phyloP scores from a whole-genome alignment of 2,329 filamentous ascomycete genomes.

The Talaromyces sp. region DNA sequence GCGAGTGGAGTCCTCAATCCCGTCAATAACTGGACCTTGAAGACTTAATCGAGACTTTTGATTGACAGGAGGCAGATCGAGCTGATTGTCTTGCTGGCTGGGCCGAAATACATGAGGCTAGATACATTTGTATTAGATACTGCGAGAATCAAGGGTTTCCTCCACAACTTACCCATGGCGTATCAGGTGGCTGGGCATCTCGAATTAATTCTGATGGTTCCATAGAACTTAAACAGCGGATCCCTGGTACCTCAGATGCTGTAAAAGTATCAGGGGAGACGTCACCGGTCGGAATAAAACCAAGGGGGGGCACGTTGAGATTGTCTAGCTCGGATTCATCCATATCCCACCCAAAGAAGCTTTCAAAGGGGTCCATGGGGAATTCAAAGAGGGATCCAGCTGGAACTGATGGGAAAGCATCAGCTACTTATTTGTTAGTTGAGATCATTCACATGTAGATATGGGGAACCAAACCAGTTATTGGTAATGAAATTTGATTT shows the following conservation, averaged over 20 bases:
- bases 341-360: constrained; percentile 14
- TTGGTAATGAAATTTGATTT: not conserved
- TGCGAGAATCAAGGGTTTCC: not conserved
- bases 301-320: constrained; percentile 11
- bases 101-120: constrained; percentile 15
- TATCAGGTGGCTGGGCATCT: constrained; percentile 13
- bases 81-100: constrained; percentile 12
- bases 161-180: constrained; percentile 11
- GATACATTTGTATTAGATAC: not conserved
- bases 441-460: not conserved
- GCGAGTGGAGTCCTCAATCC: constrained; percentile 10
- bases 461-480: not conserved
- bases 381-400: constrained; percentile 13
- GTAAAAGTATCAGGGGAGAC: not conserved
- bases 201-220: constrained; percentile 2
- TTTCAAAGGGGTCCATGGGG: constrained; percentile 13
- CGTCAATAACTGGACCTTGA: constrained; percentile 6
- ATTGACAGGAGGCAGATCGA: constrained; percentile 10
- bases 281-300: constrained; percentile 8
- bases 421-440: constrained; percentile 3
- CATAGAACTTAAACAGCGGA: not conserved
- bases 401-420: constrained; percentile 10
- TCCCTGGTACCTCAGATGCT: not conserved
- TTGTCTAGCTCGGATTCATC: constrained; percentile 10
- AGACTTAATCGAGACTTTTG: constrained; percentile 11